Evolutionary conservation across 768 basidiomycete species (phyloP), one percentile per base, ranked within the genome.

Genomic region (Inosperma sp.): DNA sequence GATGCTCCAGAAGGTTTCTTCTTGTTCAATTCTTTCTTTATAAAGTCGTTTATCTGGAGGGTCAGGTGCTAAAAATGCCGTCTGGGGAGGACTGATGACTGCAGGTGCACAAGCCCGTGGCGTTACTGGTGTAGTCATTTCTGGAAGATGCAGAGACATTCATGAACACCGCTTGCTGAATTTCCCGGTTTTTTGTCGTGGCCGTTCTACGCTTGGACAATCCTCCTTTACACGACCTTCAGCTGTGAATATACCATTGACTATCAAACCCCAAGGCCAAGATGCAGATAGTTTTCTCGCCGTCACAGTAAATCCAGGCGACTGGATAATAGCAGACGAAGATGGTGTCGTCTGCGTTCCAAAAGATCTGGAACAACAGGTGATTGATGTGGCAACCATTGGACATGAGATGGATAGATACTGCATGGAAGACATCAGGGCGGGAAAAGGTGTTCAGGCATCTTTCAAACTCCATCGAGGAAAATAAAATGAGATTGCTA

Each of bases 11-110:
- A 76, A 55, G 71, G 92, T 93, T n/a, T 61, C 58, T 60, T 57
- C 63, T 33, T 48, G 45, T 49, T 52, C 13, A 23, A 29, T 25
- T 25, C 48, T 27, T 29, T 33, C 57, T 43, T 44, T 40, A 43
- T 23, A 55, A 49, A 35, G 42, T 56, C 51, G 59, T 59, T 46
- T 67, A 45, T 30, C 41, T 50, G 30, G 45, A 17, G 42, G 34
- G 31, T 23, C 63, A 85, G 88, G 82, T 49, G 71, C 75, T 22
- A 86, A 85, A 66, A 86, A 83, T 58, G 90, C 91, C 4, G 88
- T 92, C 5, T 95, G 93, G 93, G 92, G 93, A 19, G 92, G 93
- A 16, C 80, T 91, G 42, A 91, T 93, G 91, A 83, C 89, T 9
- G 87, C 88, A 0, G 89, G 89, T 17, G 92, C 92, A 1, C 79